A percentile compares a stretch with the other conserved stretches of the same genome.
These are phyloP conservation scores for Ammopiptanthus mongolicus DNA, from an alignment of 306 rosid genomes.

Conservation along the genomic window DNA sequence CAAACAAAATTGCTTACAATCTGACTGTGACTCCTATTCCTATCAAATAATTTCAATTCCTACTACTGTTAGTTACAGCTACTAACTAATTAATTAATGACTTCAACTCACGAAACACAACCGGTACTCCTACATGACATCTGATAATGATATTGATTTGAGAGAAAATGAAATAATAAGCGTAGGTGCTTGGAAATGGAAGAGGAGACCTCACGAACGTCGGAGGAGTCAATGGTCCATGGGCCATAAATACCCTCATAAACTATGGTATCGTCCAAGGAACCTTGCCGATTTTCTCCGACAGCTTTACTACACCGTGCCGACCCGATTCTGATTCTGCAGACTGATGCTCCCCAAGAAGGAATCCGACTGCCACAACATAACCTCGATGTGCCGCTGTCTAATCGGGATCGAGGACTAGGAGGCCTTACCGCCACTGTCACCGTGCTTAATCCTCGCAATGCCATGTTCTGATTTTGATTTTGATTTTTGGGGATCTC, in stretches of 20 bases:
- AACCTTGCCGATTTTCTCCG: slow-evolving; percentile 40
- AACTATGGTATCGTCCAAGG: slow-evolving; percentile 28
- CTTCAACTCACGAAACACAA: no score
- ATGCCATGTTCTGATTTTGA: slow-evolving; percentile 5
- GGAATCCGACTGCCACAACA: background rate
- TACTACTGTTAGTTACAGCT: background rate
- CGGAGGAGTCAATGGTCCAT: slow-evolving; percentile 72
- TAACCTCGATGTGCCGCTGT: background rate
- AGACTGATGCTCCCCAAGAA: background rate
- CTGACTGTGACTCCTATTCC: no score
- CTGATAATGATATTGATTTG: background rate
- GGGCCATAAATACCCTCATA: slow-evolving; percentile 84
- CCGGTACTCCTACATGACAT: no score
- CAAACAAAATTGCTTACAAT: no score
- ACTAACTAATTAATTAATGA: background rate
- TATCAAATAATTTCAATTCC: background rate
- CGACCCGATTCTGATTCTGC: slow-evolving; percentile 15
- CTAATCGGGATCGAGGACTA: background rate
- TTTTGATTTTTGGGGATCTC: background rate
- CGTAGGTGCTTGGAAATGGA: background rate
- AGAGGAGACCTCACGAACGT: slow-evolving; percentile 58
- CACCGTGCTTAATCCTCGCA: slow-evolving; percentile 26
- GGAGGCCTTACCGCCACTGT: background rate
- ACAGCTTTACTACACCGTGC: slow-evolving; percentile 57
- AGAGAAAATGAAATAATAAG: background rate